Evolutionary conservation across 257 asterid species (phyloP).

Genomic region (Euphrasia confusa): DNA sequence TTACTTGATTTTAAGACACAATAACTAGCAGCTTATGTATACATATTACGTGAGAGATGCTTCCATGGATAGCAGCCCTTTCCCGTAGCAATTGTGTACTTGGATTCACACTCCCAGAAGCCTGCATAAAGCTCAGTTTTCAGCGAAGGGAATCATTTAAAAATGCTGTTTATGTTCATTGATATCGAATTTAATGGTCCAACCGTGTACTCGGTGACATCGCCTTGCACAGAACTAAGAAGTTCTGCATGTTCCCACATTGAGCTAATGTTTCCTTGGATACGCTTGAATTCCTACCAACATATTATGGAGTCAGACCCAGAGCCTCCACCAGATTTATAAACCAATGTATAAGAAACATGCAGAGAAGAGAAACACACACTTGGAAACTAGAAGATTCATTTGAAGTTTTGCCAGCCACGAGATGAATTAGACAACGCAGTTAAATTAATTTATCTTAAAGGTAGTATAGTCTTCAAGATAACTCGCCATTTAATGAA

Average conservation of each 20-base stretch:
- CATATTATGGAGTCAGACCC: conserved; percentile 21
- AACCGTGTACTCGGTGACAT: conserved; percentile 92
- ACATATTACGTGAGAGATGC: conserved; percentile 65
- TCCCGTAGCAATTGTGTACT: conserved; percentile 74
- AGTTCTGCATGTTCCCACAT: conserved; percentile 96
- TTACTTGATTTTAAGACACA: neutral
- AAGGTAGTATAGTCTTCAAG: neutral
- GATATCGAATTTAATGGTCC: conserved; percentile 17
- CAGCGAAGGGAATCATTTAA: conserved; percentile 21
- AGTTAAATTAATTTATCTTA: neutral
- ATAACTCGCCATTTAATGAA: neutral
- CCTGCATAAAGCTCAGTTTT: conserved; percentile 45
- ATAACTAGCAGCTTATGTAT: conserved; percentile 26
- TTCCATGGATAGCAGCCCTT: conserved; percentile 96
- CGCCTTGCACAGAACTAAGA: conserved; percentile 91
- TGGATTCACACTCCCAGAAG: conserved; percentile 85
- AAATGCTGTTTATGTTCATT: conserved; percentile 9
- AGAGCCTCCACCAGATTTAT: conserved; percentile 7
- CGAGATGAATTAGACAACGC: too few species aligned
- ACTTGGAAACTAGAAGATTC: too few species aligned
- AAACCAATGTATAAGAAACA: neutral
- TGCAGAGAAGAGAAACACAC: neutral
- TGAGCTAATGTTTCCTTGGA: conserved; percentile 84
- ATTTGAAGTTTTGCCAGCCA: too few species aligned
- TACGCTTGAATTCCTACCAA: conserved; percentile 82